Percentiles rank a stretch among this genome's conserved stretches.
Evolutionary conservation across 2,329 filamentous ascomycete species (phyloP).

Genomic region (Fusarium lyarnte): DNA sequence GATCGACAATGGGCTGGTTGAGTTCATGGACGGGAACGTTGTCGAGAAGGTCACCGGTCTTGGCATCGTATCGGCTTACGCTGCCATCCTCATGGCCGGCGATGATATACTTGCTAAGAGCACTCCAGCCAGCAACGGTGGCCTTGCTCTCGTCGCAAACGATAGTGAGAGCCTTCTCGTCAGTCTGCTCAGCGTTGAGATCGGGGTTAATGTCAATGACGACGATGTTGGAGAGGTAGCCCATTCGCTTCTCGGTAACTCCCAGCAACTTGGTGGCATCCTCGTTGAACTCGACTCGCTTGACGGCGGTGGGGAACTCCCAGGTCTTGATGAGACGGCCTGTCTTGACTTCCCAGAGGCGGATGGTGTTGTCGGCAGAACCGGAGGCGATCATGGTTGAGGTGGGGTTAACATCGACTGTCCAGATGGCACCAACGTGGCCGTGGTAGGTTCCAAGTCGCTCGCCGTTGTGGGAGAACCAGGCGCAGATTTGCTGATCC

Average conservation of each 20-base stretch:
- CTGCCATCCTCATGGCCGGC: constrained; percentile 97
- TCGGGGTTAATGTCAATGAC: constrained; percentile 91
- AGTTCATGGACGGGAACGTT: constrained; percentile 88
- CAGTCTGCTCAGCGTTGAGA: constrained; percentile 81
- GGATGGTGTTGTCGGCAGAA: constrained; percentile 97
- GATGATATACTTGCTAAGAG: constrained; percentile 94
- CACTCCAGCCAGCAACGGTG: constrained; percentile 97
- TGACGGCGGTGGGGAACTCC: constrained; percentile 97
- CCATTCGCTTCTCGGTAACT: constrained; percentile 98
- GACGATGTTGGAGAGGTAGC: constrained; percentile 91
- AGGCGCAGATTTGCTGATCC: constrained; percentile 96
- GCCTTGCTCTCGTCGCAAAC: constrained; percentile 97
- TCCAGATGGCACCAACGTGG: constrained; percentile 98
- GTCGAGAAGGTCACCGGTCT: constrained; percentile 85
- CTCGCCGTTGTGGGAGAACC: constrained; percentile 98
- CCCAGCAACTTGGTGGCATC: constrained; percentile 91
- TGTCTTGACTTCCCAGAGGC: constrained; percentile 94
- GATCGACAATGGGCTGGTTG: constrained; percentile 84
- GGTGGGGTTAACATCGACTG: constrained; percentile 94
- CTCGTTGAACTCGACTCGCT: constrained; percentile 96
- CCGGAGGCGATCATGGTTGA: constrained; percentile 92
- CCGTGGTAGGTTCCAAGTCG: constrained; percentile 95
- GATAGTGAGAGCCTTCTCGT: constrained; percentile 86
- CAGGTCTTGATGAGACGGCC: constrained; percentile 95
- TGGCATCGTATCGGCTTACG: constrained; percentile 89